Evolutionary conservation across 305 asterid species (phyloP).

Genomic region (Fraxinus platypoda): DNA sequence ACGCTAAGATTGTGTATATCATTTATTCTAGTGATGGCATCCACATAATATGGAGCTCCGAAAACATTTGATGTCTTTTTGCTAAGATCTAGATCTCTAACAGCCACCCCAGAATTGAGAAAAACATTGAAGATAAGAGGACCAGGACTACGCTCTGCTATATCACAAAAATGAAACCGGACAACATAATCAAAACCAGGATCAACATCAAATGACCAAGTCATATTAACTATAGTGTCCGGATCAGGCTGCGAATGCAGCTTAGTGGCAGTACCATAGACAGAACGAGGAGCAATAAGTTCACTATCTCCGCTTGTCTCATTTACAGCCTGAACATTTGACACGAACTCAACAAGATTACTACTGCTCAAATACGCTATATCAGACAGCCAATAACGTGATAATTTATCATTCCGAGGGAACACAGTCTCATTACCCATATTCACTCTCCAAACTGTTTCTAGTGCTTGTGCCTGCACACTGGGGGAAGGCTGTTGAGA

Average conservation of each 20-base stretch:
- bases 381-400: conserved; percentile 61
- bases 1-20: conserved; percentile 28
- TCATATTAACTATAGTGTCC: conserved; percentile 46
- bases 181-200: conserved; percentile 51
- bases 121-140: conserved; percentile 52
- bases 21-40: conserved; percentile 44
- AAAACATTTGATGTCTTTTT: background rate
- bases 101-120: conserved; percentile 39
- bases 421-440: conserved; percentile 58
- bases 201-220: conserved; percentile 59
- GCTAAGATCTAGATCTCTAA: conserved; percentile 44
- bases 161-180: conserved; percentile 70
- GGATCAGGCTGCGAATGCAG: conserved; percentile 49
- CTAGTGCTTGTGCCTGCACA: conserved; percentile 42
- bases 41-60: conserved; percentile 36
- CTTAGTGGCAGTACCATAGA: conserved; percentile 63
- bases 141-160: conserved; percentile 43
- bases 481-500: conserved; percentile 45
- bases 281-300: conserved; percentile 51
- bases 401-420: conserved; percentile 50
- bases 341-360: conserved; percentile 24
- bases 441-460: conserved; percentile 59
- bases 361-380: conserved; percentile 25
- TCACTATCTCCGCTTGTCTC: conserved; percentile 13
- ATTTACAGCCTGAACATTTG: conserved; percentile 41